Conservation (phyloP, 176 grass and related monocot genomes). For the Zea mays region Zm-B73-REFERENCE-NAM-5.0 NC_050097.1:139937001-139937500, state of each 20-base stretch:
- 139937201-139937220: slow-evolving; percentile 82
- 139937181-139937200: slow-evolving; percentile 61
- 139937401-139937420: slow-evolving; percentile 85
- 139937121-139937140: slow-evolving; percentile 55
- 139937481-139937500: slow-evolving; percentile 62
- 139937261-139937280: slow-evolving; percentile 67
- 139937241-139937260: slow-evolving; percentile 53
- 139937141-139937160: slow-evolving; percentile 69
- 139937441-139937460: slow-evolving; percentile 65
- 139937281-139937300: slow-evolving; percentile 74
- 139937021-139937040: slow-evolving; percentile 64
- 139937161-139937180: slow-evolving; percentile 64
- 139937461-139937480: slow-evolving; percentile 81
- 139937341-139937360: slow-evolving; percentile 73
- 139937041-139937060: slow-evolving; percentile 65
- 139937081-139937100: slow-evolving; percentile 48
- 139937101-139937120: slow-evolving; percentile 62
- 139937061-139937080: slow-evolving; percentile 67
- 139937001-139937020: slow-evolving; percentile 64
- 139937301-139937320: slow-evolving; percentile 57
- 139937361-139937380: slow-evolving; percentile 60
- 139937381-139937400: slow-evolving; percentile 75
- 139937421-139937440: slow-evolving; percentile 62
- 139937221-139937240: slow-evolving; percentile 68
- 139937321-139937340: slow-evolving; percentile 58